These are phyloP conservation scores for Arthroderma uncinatum DNA, from an alignment of 2,329 filamentous ascomycete species.

Conservation along the genomic window DNA sequence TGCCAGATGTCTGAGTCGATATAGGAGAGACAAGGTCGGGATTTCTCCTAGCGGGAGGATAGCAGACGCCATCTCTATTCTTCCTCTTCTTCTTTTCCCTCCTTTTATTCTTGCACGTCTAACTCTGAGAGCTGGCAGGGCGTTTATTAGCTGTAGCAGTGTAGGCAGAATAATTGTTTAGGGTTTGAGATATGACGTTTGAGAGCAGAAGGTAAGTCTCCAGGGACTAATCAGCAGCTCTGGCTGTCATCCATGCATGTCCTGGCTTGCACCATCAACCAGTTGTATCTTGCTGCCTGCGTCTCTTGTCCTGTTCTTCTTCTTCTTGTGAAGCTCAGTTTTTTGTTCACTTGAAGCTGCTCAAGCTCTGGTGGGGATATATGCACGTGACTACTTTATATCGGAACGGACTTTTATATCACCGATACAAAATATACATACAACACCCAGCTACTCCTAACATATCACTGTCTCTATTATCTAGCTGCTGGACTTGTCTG, in stretches of 20 bases:
- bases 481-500: too few species aligned
- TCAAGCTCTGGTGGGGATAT: not conserved
- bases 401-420: not conserved
- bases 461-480: too few species aligned
- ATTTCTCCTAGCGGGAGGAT: constrained; percentile 14
- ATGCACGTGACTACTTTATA: not conserved
- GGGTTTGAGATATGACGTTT: constrained; percentile 1
- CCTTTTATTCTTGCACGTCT: not conserved
- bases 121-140: not conserved
- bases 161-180: constrained; percentile 2
- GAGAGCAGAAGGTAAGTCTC: not conserved
- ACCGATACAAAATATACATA: not conserved
- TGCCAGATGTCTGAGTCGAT: constrained; percentile 45
- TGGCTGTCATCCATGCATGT: not conserved
- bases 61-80: not conserved
- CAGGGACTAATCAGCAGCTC: not conserved
- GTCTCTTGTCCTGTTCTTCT: not conserved
- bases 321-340: not conserved
- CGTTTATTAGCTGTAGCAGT: not conserved
- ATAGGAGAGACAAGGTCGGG: constrained; percentile 47
- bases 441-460: not conserved
- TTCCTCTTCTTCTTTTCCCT: not conserved
- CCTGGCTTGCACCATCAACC: not conserved
- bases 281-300: not conserved
- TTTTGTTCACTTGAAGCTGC: not conserved